Base-by-base conservation (phyloP, 768 basidiomycete genomes). In the Kwoniella sp. region DNA sequence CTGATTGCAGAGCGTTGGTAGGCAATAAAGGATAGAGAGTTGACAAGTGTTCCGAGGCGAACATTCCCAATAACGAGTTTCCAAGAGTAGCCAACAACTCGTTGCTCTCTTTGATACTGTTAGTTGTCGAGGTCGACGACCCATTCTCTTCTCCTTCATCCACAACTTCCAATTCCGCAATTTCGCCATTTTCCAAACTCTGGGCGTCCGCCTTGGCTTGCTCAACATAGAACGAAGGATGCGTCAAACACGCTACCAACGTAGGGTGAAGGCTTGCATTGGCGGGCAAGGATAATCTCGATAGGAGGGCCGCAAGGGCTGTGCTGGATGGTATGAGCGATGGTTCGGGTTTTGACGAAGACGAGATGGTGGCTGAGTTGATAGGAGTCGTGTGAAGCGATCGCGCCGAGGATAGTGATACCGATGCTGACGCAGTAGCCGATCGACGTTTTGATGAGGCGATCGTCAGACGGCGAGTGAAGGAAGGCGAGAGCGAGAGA, bases 41-140 rank as follows among this genome's bases (percentile, higher is more conserved):
- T 59, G 89, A 84, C 44, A 96, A 81, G 76, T 88, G 87, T 81
- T 98, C 94, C 2, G 90, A 81, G 9, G 91, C 89, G 77, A 96
- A 93, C 29, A 96, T 83, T 58, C 94, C 94, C 82, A 96, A 85
- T 60, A 96, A 84, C 0, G 90, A 84, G 82, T 96, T 96, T 44
- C 93, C 94, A 15, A 94, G 81, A 0, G 84, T 79, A 2, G 88
- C 84, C 15, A 95, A 85, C 54, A 89, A 85, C 9, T 84, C 87
- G 81, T 98, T 98, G 48, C 88, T 87, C 29, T 67, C 65, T 40
- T 44, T 57, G 21, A 50, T 58, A 2, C 3, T 47, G 27, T 46
- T 22, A 21, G 36, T 21, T 1, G 33, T 33, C 33, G 60, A 52
- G 24, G 64, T 52, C 29, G 37, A 12, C 12, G 30, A n/a, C n/a